These are phyloP conservation scores for Silene coronaria DNA, from an alignment of 179 eudicot genomes.

Conservation along the genomic window DNA sequence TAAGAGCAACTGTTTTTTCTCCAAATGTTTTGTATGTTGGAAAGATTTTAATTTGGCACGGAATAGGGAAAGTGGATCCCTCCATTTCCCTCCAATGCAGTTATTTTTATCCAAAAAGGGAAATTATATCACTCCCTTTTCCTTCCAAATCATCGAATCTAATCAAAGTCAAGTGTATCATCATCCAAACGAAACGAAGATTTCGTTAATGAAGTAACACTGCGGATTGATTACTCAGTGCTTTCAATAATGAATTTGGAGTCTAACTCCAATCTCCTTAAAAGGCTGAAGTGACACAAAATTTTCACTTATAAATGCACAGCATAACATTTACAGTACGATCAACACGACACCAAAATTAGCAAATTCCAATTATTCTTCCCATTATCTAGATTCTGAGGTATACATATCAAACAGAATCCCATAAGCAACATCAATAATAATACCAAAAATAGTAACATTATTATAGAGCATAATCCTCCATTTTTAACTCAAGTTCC, in stretches of 20 bases:
- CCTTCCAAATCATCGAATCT: background rate
- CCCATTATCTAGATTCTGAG: background rate
- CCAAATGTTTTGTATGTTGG: background rate
- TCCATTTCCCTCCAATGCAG: too few relatives aligned
- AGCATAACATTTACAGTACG: background rate
- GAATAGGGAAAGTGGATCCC: too few relatives aligned
- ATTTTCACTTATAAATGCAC: background rate
- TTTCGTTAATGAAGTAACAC: background rate
- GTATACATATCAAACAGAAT: background rate
- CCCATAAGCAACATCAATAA: background rate
- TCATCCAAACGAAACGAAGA: background rate
- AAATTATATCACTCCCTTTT: too few relatives aligned
- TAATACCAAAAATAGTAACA: background rate
- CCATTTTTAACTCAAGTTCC: background rate
- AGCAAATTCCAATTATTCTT: background rate
- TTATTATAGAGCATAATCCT: background rate
- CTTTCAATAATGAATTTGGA: too few relatives aligned
- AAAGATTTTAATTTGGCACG: too few relatives aligned
- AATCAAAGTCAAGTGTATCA: background rate
- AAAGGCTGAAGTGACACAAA: background rate
- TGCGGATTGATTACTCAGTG: background rate
- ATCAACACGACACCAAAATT: background rate
- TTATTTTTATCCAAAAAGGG: too few relatives aligned
- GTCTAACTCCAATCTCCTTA: background rate
- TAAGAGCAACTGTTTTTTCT: background rate